Conservation (phyloP, 2,329 filamentous ascomycete species). For the Cryphonectria nitschkei region DNA sequence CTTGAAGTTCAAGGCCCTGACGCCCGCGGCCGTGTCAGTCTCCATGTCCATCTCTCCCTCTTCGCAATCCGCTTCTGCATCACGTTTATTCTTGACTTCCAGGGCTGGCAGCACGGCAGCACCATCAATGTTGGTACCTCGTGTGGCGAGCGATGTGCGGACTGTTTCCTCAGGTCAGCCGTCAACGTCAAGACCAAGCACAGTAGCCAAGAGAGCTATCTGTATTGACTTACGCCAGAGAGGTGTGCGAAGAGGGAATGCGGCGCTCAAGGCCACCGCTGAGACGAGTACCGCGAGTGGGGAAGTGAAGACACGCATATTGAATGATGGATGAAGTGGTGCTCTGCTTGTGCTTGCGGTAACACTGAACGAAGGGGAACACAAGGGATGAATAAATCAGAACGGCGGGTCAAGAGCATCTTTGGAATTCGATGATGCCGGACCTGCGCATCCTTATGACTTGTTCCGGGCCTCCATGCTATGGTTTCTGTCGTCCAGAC, state of each 20-base stretch:
- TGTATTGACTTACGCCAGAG: background rate
- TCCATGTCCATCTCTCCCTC: background rate
- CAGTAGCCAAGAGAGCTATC: background rate
- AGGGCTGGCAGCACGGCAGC: background rate
- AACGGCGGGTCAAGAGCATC: background rate
- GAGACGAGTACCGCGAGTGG: conserved; percentile 18
- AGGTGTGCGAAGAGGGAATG: conserved; percentile 9
- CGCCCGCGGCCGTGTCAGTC: background rate
- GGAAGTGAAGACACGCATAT: conserved; percentile 18
- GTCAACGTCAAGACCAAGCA: background rate
- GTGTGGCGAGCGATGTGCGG: background rate
- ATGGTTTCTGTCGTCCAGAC: background rate
- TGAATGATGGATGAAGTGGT: background rate
- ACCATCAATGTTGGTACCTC: background rate
- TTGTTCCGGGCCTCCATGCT: background rate
- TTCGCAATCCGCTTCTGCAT: background rate
- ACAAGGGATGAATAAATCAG: background rate
- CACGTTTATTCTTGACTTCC: background rate
- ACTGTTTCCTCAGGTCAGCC: background rate
- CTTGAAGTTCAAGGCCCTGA: background rate
- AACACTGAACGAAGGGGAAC: background rate
- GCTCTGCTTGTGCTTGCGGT: background rate
- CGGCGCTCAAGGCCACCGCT: conserved; percentile 10
- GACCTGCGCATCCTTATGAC: background rate
- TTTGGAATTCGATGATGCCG: background rate